Evolutionary conservation across 352 stramenopile genomes (phyloP).

Genomic region (Pythium phragmiticola): DNA sequence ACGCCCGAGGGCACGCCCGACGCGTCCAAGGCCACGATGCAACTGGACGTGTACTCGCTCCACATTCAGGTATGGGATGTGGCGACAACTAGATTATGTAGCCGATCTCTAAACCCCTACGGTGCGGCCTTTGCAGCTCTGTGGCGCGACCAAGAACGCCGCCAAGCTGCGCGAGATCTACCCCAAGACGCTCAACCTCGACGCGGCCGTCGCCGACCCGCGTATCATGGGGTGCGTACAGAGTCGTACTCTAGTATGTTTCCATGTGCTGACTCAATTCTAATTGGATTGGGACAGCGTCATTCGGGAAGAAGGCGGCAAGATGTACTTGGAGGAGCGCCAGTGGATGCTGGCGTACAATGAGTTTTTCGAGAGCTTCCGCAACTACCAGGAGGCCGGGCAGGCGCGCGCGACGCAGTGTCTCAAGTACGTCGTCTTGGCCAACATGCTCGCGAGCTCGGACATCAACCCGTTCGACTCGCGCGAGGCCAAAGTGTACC

Average conservation of each 20-base stretch:
- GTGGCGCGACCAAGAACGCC: slow-evolving; percentile 83
- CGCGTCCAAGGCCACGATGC: slow-evolving; percentile 77
- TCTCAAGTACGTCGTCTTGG: slow-evolving; percentile 92
- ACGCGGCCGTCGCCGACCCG: slow-evolving; percentile 86
- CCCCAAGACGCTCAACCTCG: slow-evolving; percentile 88
- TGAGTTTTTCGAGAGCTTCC: slow-evolving; percentile 93
- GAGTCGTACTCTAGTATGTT: not conserved
- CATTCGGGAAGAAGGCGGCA: slow-evolving; percentile 91
- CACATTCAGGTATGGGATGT: slow-evolving; percentile 75
- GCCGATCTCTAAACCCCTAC: not conserved
- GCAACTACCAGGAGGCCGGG: slow-evolving; percentile 91
- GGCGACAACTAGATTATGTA: too few species aligned
- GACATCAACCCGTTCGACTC: slow-evolving; percentile 95
- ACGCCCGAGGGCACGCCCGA: slow-evolving; percentile 75
- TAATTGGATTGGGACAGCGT: slow-evolving; percentile 32
- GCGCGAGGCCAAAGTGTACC: slow-evolving; percentile 91
- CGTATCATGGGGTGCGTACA: slow-evolving; percentile 86
- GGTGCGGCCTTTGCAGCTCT: slow-evolving; percentile 46
- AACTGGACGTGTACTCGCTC: slow-evolving; percentile 90
- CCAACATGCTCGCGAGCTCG: slow-evolving; percentile 91
- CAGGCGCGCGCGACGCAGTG: slow-evolving; percentile 87
- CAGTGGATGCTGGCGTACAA: slow-evolving; percentile 92
- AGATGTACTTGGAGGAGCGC: slow-evolving; percentile 91
- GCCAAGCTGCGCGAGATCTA: slow-evolving; percentile 89
- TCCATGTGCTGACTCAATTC: not conserved